A percentile compares a stretch with the other conserved stretches of the same genome.
Conservation (phyloP, 129 eudicot genomes). For the Gnaphalium uliginosum region DNA sequence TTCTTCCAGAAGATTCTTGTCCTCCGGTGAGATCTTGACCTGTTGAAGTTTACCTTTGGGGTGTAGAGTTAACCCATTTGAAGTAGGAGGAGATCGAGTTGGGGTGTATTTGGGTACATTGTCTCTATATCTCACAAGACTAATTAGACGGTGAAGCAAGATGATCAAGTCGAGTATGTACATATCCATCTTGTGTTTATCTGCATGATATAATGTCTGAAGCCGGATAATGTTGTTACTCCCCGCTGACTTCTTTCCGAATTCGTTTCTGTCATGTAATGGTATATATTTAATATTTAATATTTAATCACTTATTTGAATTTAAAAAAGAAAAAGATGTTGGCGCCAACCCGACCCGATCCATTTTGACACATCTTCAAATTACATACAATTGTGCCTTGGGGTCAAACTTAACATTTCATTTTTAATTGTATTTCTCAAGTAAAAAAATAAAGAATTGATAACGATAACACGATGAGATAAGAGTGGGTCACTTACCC, state of each 20-base stretch:
- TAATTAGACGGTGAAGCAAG: slow-evolving; percentile 78
- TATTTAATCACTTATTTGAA: background rate
- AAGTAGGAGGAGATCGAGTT: slow-evolving; percentile 51
- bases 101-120: slow-evolving; percentile 48
- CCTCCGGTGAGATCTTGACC: slow-evolving; percentile 56
- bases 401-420: too few relatives aligned
- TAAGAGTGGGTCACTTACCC: slow-evolving; percentile 50
- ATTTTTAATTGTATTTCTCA: background rate
- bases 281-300: background rate
- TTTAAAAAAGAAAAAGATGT: background rate
- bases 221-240: slow-evolving; percentile 60
- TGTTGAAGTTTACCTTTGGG: slow-evolving; percentile 16
- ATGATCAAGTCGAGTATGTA: slow-evolving; percentile 72
- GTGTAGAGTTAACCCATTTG: slow-evolving; percentile 32
- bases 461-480: background rate
- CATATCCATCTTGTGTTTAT: slow-evolving; percentile 64
- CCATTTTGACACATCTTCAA: background rate
- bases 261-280: slow-evolving; percentile 76
- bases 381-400: background rate
- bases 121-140: slow-evolving; percentile 62
- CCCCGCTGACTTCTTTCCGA: slow-evolving; percentile 57
- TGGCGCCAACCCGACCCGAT: background rate
- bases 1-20: slow-evolving; percentile 56
- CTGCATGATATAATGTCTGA: slow-evolving; percentile 88
- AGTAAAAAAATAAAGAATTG: background rate